Percentiles rank a stretch among this genome's conserved stretches.
phyloP scores from a whole-genome alignment of 768 basidiomycete species.

The Naganishia friedmannii region DNA sequence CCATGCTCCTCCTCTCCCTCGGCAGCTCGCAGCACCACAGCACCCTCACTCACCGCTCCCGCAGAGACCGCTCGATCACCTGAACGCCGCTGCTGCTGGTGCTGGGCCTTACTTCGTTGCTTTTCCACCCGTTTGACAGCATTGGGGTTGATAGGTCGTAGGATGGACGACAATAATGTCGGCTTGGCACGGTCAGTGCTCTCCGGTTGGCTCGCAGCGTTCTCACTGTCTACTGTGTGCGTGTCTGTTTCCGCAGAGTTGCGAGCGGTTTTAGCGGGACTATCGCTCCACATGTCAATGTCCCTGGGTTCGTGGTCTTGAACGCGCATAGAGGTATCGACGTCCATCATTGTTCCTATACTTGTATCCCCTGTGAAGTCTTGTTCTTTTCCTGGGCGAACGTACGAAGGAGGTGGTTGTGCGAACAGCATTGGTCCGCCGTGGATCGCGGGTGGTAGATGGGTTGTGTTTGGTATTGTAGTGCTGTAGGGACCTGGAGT shows the following conservation, averaged over 20 bases:
- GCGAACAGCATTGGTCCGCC: constrained; percentile 27
- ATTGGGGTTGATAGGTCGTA: constrained; percentile 21
- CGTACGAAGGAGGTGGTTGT: background rate
- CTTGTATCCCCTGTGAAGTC: constrained; percentile 1
- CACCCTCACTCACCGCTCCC: background rate
- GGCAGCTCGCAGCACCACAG: constrained; percentile 1
- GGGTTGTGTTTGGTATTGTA: background rate
- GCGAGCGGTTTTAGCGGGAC: constrained; percentile 13
- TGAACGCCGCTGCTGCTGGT: background rate
- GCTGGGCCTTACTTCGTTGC: constrained; percentile 34
- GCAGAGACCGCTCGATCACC: background rate
- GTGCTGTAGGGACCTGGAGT: constrained; percentile 11
- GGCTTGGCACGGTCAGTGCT: background rate
- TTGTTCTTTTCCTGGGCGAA: constrained; percentile 13
- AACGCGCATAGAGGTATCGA: constrained; percentile 5
- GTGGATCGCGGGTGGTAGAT: background rate
- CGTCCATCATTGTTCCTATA: constrained; percentile 19
- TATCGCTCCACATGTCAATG: constrained; percentile 31
- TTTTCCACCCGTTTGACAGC: constrained; percentile 36
- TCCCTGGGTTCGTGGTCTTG: constrained; percentile 17
- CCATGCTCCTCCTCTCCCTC: background rate
- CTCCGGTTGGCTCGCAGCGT: background rate
- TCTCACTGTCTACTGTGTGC: no score
- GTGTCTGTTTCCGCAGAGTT: background rate
- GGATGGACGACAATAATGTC: background rate